Evolutionary conservation across 1,139 yeast genomes (phyloP).

Genomic region (Geotrichum phurueaensis): DNA sequence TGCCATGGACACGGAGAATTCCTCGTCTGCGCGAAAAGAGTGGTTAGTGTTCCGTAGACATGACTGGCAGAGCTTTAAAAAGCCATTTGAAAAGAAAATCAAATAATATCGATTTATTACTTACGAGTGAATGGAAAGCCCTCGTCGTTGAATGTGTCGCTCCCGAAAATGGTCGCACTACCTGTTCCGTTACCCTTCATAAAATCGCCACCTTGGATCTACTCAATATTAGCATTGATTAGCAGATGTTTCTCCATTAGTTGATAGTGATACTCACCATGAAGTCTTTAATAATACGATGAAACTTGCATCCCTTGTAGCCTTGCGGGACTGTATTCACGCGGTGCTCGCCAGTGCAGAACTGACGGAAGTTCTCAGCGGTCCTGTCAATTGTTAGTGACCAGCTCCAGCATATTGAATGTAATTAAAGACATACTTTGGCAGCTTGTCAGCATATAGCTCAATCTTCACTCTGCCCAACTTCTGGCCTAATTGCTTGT

Average conservation of each 20-base stretch:
- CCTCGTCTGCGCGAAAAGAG: slow-evolving; percentile 34
- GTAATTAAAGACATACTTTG: slow-evolving; percentile 35
- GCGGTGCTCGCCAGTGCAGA: slow-evolving; percentile 49
- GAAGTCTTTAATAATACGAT: slow-evolving; percentile 70
- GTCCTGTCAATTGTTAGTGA: slow-evolving; percentile 29
- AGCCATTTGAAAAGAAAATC: background rate
- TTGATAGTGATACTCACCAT: slow-evolving; percentile 41
- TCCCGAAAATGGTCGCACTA: slow-evolving; percentile 42
- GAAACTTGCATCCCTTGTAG: slow-evolving; percentile 72
- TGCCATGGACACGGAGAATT: slow-evolving; percentile 42
- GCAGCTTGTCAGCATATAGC: slow-evolving; percentile 40
- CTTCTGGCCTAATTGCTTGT: slow-evolving; percentile 23
- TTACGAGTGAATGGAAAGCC: slow-evolving; percentile 65
- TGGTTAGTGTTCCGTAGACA: background rate
- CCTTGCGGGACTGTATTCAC: slow-evolving; percentile 46
- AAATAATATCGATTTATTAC: slow-evolving; percentile 12
- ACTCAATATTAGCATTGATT: background rate
- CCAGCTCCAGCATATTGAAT: slow-evolving; percentile 18
- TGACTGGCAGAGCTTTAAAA: background rate
- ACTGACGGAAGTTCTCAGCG: slow-evolving; percentile 49
- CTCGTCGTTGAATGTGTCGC: slow-evolving; percentile 77
- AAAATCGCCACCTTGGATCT: slow-evolving; percentile 43
- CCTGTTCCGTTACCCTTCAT: slow-evolving; percentile 45
- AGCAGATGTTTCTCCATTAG: background rate
- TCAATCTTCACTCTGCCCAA: slow-evolving; percentile 45